Evolutionary conservation across 352 stramenopile species (phyloP), one percentile per base, ranked within the genome.

Genomic region (Lagenidium sp.): DNA sequence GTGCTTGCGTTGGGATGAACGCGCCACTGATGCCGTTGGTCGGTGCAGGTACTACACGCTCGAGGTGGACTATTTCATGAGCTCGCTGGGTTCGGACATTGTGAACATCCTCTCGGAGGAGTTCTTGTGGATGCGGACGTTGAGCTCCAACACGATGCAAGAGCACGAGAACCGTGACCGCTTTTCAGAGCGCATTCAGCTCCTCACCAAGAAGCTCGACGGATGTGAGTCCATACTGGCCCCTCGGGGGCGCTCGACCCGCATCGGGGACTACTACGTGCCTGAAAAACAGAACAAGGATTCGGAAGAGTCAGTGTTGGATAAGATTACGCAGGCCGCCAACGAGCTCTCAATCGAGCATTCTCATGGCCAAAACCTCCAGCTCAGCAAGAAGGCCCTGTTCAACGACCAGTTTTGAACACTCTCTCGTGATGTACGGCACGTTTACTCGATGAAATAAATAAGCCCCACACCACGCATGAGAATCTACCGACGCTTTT

Each of bases 61-160:
- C 2, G 67, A 96, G 46, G 85, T 98, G 23, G 91, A 98, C 56
- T 98, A 98, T 66, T 98, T 98, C 65, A 98, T 98, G 89, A 96
- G 78, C 42, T 78, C 68, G 12, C 62, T 96, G 16, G 86, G 88
- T 6, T 86, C 88, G 10, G 79, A 87, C 47, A 87, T 98, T 21
- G 79, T 98, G 43, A 89, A 74, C 56, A 74, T 95, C 21, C 60
- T 98, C n/a, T 97, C 80, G 15, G 78, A 96, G 42, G 88, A 96
- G 53, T 95, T 97, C 36, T 47, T 97, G 30, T 97, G 90, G 90
- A 88, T 93, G 73, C 78, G 80, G 36, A 93, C 82, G 34, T 63
- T 96, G 37, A 94, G 79, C 50, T 90, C 85, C 22, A 94, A 92
- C 51, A 82, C 79, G 26, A 92, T 91, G 76, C 76, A 93, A 36